These are phyloP conservation scores for Scytalidium lignicola DNA, from an alignment of 2,329 filamentous ascomycete species.

Conservation along the genomic window DNA sequence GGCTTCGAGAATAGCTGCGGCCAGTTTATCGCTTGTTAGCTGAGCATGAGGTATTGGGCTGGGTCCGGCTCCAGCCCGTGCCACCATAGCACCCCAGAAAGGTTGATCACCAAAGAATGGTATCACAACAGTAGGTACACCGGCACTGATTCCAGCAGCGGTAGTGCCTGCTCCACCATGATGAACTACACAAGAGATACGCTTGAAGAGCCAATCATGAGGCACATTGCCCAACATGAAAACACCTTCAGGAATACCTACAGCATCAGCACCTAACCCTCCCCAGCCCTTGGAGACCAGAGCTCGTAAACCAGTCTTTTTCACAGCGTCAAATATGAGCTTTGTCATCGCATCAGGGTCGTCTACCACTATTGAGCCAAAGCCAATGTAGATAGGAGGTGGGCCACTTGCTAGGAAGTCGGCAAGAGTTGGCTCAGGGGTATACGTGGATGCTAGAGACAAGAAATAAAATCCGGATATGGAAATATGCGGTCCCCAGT, in stretches of 20 bases:
- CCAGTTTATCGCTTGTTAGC: constrained; percentile 61
- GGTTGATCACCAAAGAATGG: constrained; percentile 86
- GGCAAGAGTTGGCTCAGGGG: constrained; percentile 58
- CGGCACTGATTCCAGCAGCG: constrained; percentile 75
- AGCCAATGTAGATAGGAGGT: constrained; percentile 76
- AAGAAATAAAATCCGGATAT: constrained; percentile 76
- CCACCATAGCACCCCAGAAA: constrained; percentile 77
- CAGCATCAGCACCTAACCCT: constrained; percentile 67
- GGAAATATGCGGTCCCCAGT: constrained; percentile 68
- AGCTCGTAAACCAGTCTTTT: constrained; percentile 64
- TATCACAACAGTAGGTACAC: constrained; percentile 75
- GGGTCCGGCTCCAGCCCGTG: constrained; percentile 67
- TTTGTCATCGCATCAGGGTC: constrained; percentile 66
- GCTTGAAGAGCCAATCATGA: constrained; percentile 84
- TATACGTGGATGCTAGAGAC: constrained; percentile 60
- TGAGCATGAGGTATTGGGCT: constrained; percentile 64
- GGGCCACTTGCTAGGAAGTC: constrained; percentile 63
- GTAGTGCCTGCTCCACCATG: constrained; percentile 87
- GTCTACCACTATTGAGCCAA: constrained; percentile 77
- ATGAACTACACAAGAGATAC: constrained; percentile 76
- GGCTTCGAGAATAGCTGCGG: constrained; percentile 57
- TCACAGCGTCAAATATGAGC: constrained; percentile 67
- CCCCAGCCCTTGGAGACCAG: constrained; percentile 87
- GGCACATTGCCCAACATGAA: constrained; percentile 83
- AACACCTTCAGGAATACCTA: constrained; percentile 67